Base-by-base conservation (phyloP, 352 stramenopile species). In the Pythium volutum region DNA sequence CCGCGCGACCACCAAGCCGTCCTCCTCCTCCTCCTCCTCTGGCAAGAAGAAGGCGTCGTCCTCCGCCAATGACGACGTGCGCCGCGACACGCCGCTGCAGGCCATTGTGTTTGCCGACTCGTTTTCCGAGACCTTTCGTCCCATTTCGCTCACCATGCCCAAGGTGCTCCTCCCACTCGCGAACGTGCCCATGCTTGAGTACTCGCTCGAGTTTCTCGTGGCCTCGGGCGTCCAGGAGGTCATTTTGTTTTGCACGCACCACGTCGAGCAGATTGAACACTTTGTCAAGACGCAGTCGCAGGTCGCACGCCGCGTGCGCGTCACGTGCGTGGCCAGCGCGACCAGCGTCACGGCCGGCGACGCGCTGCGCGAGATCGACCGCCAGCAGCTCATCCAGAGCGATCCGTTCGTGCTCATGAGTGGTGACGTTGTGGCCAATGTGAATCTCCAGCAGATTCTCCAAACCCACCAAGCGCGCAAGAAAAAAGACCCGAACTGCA, bases 351-450 rank as follows among this genome's bases (percentile, higher is more conserved):
- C 91, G 34, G 90, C 91, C 0, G 96, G 96, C 26, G 95, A 99
- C 75, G 96, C 96, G 12, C 74, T 99, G 41, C 87, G 97, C 7
- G 96, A 99, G 78, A 81, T 99, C 41, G 97, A 99, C 71, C 85
- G 93, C 18, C 83, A 87, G 55, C 84, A 96, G 69, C 67, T 98
- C 14, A 87, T 99, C 45, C 88, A 97, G 60, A 98, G 86, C 56
- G 97, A 99, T 75, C 97, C 97, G 27, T 99, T 99, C 71, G 81
- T 99, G 9, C 76, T 99, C 29, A 96, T 99, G 69, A 96, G 80
- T 36, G 96, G 96, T 12, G 96, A 99, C 77, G 94, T 98, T 3
- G 86, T 99, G 20, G 95, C 95, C 43, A 99, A 99, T 74, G 93
- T 99, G 31, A 84, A 99, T 64, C 76, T 98, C 23, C 77, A 83